phyloP scores from a whole-genome alignment of 176 grass and related monocot genomes.

The Oryza glaberrima region DNA sequence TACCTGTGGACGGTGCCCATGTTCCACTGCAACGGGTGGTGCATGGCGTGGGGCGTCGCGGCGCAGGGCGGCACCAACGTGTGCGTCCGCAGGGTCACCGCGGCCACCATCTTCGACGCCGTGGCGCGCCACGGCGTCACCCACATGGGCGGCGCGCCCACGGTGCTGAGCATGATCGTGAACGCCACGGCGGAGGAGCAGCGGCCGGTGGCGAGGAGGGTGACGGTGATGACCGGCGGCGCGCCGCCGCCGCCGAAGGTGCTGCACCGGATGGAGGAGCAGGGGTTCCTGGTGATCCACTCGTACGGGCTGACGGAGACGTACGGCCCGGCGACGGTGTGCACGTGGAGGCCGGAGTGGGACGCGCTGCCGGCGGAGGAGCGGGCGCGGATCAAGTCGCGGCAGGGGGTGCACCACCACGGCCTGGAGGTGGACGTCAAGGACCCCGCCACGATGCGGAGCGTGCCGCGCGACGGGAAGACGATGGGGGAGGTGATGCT shows the following conservation, averaged over 20 bases:
- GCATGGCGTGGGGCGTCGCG: constrained; percentile 71
- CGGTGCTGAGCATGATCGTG: constrained; percentile 75
- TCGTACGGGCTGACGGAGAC: constrained; percentile 91
- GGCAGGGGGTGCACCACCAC: constrained; percentile 74
- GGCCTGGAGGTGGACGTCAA: constrained; percentile 83
- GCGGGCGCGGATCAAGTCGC: constrained; percentile 70
- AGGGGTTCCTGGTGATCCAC: constrained; percentile 69
- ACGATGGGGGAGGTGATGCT: constrained; percentile 93
- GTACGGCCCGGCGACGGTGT: constrained; percentile 68
- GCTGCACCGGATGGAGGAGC: constrained; percentile 69
- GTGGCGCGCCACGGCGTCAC: constrained; percentile 52
- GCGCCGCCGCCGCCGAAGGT: constrained; percentile 69
- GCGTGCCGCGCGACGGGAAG: constrained; percentile 61
- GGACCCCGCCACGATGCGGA: constrained; percentile 68
- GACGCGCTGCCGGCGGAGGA: constrained; percentile 60
- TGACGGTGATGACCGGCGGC: constrained; percentile 58
- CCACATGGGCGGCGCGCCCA: constrained; percentile 75
- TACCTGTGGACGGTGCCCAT: constrained; percentile 88
- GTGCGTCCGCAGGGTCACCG: constrained; percentile 60
- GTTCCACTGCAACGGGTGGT: constrained; percentile 97
- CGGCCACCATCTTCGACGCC: constrained; percentile 54
- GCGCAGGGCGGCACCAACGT: constrained; percentile 77
- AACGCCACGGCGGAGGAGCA: constrained; percentile 46
- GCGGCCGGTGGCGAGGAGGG: neutral
- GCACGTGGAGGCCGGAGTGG: constrained; percentile 85